Percentiles rank a stretch among this genome's conserved stretches.
Evolutionary conservation across 805 yeast species (phyloP).

Genomic region (Jamesozyma gamospora): DNA sequence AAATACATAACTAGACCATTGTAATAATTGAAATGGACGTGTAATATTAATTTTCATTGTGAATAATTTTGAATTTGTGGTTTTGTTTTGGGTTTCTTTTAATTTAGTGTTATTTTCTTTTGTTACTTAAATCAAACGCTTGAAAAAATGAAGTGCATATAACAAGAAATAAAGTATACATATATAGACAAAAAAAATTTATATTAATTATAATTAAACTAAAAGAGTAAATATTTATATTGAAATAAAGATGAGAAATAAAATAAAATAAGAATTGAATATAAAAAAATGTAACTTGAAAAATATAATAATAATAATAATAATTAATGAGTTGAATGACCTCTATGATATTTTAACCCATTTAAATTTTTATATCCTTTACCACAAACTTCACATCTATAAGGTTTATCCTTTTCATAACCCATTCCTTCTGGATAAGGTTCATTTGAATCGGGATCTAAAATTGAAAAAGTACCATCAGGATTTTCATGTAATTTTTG

Average conservation of each 20-base stretch:
- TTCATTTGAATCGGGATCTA: slow-evolving; percentile 82
- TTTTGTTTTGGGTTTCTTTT: neutral
- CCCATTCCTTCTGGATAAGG: slow-evolving; percentile 92
- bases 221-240: too few species aligned
- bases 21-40: slow-evolving; percentile 22
- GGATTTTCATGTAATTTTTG: slow-evolving; percentile 84
- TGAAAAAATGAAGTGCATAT: too few species aligned
- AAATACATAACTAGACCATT: slow-evolving; percentile 20
- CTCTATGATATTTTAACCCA: slow-evolving; percentile 94
- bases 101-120: neutral
- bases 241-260: neutral
- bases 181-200: too few species aligned
- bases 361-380: slow-evolving; percentile 92
- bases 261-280: too few species aligned
- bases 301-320: too few species aligned
- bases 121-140: too few species aligned
- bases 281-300: too few species aligned
- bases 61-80: neutral
- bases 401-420: slow-evolving; percentile 95
- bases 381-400: slow-evolving; percentile 96
- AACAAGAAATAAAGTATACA: too few species aligned
- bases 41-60: slow-evolving; percentile 22
- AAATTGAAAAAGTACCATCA: slow-evolving; percentile 85
- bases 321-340: slow-evolving; percentile 90
- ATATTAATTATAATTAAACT: too few species aligned